Conservation (phyloP, 495 filamentous ascomycete species). For the Hypoxylon lenormandii region DNA sequence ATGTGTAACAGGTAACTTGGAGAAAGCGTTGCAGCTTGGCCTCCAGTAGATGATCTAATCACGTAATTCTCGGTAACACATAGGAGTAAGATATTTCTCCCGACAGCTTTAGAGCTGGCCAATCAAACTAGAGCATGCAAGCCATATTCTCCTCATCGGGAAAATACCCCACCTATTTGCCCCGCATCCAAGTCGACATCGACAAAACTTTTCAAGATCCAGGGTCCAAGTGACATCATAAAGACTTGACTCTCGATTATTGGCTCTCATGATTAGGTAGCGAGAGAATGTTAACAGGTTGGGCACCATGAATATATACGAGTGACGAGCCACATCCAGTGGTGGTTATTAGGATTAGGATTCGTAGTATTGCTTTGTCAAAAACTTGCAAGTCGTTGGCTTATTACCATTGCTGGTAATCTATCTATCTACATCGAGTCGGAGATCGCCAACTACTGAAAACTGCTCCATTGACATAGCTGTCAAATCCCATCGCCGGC, state of each 20-base stretch:
- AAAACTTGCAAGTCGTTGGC: slow-evolving; percentile 1
- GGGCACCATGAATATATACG: not conserved
- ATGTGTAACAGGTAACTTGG: no score
- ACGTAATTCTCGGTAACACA: no score
- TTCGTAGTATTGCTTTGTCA: no score
- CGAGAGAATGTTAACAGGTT: not conserved
- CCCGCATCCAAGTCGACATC: slow-evolving; percentile 32
- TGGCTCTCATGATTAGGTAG: not conserved
- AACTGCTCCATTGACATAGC: slow-evolving; percentile 1
- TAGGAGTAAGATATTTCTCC: slow-evolving; percentile 16
- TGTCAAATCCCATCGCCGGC: no score
- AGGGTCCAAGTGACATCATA: slow-evolving; percentile 42
- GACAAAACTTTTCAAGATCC: slow-evolving; percentile 14
- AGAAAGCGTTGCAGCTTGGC: no score
- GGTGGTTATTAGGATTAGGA: no score
- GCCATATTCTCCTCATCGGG: slow-evolving; percentile 10
- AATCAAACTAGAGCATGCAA: slow-evolving; percentile 8
- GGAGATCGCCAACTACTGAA: slow-evolving; percentile 10
- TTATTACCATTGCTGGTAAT: slow-evolving; percentile 28
- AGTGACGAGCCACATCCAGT: no score
- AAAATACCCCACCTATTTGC: slow-evolving; percentile 21
- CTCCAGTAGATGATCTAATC: no score
- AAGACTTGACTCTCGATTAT: not conserved
- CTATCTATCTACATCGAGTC: slow-evolving; percentile 27
- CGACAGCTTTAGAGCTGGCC: not conserved